phyloP scores from a whole-genome alignment of 148 eudicot species.

The Cornus florida region DNA sequence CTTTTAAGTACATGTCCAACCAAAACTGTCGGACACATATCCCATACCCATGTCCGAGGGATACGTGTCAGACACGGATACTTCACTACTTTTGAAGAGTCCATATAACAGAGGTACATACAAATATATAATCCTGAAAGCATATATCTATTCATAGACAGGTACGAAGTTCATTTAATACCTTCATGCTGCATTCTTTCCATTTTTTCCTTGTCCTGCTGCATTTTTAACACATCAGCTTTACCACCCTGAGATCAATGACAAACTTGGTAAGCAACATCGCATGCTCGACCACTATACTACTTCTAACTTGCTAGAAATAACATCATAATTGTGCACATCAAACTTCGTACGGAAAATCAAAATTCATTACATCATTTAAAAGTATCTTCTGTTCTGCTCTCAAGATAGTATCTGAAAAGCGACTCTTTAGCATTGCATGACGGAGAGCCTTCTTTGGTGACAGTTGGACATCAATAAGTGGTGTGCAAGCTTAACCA shows the following conservation, averaged over 20 bases:
- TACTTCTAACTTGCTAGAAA: too few relatives aligned
- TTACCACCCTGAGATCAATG: slow-evolving; percentile 29
- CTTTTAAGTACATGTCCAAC: too few relatives aligned
- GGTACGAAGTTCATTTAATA: slow-evolving; percentile 10
- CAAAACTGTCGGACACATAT: too few relatives aligned
- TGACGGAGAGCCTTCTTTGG: slow-evolving; percentile 75
- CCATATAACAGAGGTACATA: too few relatives aligned
- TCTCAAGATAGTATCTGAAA: slow-evolving; percentile 71
- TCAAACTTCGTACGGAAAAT: neutral
- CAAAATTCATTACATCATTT: slow-evolving; percentile 36
- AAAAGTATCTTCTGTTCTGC: slow-evolving; percentile 56
- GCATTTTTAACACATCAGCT: slow-evolving; percentile 27
- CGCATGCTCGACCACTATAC: too few relatives aligned
- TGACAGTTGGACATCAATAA: slow-evolving; percentile 44
- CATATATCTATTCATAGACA: neutral
- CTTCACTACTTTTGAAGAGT: too few relatives aligned
- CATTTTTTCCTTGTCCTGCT: slow-evolving; percentile 39
- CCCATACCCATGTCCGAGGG: too few relatives aligned
- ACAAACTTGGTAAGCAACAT: too few relatives aligned
- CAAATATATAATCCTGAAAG: too few relatives aligned
- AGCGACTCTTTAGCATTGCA: slow-evolving; percentile 78
- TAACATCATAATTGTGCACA: too few relatives aligned
- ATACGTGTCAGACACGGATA: too few relatives aligned
- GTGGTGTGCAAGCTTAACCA: slow-evolving; percentile 38
- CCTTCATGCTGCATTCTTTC: slow-evolving; percentile 51